Conservation (phyloP, 192 early-diverging fungal genomes). For the Coemansia sp. region DNA sequence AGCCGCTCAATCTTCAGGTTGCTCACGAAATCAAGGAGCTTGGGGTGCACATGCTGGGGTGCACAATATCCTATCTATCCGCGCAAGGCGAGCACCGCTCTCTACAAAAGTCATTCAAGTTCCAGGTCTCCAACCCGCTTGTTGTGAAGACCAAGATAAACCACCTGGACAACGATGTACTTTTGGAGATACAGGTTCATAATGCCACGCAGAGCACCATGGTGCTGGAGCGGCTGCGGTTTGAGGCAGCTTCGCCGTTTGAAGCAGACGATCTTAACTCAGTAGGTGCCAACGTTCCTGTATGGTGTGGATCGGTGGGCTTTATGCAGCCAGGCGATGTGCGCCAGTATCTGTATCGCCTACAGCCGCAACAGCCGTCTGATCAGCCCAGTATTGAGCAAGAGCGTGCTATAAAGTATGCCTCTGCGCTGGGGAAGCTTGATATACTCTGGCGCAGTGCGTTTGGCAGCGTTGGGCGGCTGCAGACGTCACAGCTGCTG, state of each 20-base stretch:
- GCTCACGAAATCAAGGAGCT: constrained; percentile 96
- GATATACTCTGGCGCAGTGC: constrained; percentile 95
- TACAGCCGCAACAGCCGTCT: constrained; percentile 62
- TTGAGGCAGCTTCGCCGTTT: constrained; percentile 80
- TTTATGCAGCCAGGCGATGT: constrained; percentile 71
- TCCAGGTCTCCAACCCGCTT: constrained; percentile 94
- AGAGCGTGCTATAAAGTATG: constrained; percentile 57
- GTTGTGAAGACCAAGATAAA: constrained; percentile 97
- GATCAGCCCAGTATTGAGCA: constrained; percentile 49
- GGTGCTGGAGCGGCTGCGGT: constrained; percentile 85
- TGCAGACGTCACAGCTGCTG: constrained; percentile 90
- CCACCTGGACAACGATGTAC: constrained; percentile 63
- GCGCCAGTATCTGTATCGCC: constrained; percentile 88
- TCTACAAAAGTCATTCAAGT: constrained; percentile 93
- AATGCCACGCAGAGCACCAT: constrained; percentile 78
- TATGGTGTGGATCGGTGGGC: constrained; percentile 29
- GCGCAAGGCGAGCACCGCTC: constrained; percentile 66
- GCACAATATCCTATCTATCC: constrained; percentile 78
- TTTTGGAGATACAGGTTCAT: constrained; percentile 93
- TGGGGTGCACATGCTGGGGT: constrained; percentile 87
- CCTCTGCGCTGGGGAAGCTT: constrained; percentile 85
- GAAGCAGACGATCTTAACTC: constrained; percentile 47
- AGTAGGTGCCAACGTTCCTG: constrained; percentile 12
- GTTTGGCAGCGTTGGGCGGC: constrained; percentile 82
- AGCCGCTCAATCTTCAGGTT: constrained; percentile 75